Evolutionary conservation across 1,139 yeast genomes (phyloP).

Genomic region (Taphrina populina): DNA sequence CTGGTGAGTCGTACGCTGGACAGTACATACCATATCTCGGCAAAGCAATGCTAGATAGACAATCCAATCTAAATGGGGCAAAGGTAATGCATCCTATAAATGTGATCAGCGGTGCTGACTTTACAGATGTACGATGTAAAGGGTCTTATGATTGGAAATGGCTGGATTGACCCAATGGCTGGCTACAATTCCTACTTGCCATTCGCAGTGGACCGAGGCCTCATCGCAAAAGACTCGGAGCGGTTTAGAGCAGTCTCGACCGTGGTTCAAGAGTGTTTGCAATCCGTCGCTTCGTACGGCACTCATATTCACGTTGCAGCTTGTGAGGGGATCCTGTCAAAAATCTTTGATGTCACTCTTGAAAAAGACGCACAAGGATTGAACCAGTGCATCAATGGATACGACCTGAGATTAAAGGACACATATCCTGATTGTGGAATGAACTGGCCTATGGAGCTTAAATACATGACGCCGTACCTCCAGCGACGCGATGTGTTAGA

Average conservation of each 20-base stretch:
- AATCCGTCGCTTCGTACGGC: conserved; percentile 43
- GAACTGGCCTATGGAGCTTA: conserved; percentile 87
- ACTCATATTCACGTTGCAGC: conserved; percentile 41
- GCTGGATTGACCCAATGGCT: conserved; percentile 89
- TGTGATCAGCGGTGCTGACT: too few relatives aligned
- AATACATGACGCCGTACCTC: conserved; percentile 60
- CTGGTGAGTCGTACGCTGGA: conserved; percentile 98
- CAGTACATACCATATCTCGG: conserved; percentile 92
- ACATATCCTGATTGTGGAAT: conserved; percentile 82
- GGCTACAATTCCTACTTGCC: conserved; percentile 84
- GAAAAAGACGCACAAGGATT: conserved; percentile 40
- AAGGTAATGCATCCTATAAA: too few relatives aligned
- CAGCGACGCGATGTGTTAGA: conserved; percentile 56
- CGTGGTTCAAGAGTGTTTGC: conserved; percentile 43
- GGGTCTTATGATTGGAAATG: conserved; percentile 85
- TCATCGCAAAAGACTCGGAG: conserved; percentile 49
- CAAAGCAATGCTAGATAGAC: conserved; percentile 54
- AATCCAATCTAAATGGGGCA: too few relatives aligned
- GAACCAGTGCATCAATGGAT: conserved; percentile 71
- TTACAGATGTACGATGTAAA: conserved; percentile 50
- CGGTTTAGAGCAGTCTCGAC: conserved; percentile 44
- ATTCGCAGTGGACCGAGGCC: conserved; percentile 59
- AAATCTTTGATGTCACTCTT: conserved; percentile 38
- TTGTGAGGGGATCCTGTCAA: conserved; percentile 43
- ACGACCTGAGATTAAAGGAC: conserved; percentile 72